Evolutionary conservation across 1,284 basidiomycete species (phyloP), one percentile per base, ranked within the genome.

Genomic region (Blastosporella zonata): DNA sequence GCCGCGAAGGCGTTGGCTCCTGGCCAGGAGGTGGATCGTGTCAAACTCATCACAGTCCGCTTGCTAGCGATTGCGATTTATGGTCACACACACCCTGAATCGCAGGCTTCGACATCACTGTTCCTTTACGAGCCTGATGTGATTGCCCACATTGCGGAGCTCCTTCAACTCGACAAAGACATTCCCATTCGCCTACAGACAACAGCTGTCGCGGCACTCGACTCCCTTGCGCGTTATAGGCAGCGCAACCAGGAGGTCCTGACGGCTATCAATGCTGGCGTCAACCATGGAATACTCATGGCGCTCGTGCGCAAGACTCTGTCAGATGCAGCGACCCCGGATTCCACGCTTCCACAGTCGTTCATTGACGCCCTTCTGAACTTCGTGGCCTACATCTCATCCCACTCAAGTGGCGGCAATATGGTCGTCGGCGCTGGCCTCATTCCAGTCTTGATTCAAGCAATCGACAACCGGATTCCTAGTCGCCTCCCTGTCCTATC

Each of bases 361-460:
- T 89, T 94, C 54, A 80, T 94, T 31, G 95, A 97, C 46, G 84
- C 91, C 0, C 70, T 97, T 17, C 72, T 98, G 54, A 84, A 86
- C 20, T 90, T 99, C 60, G 78, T 99, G 34, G 92, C 89, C 1
- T 93, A 85, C 69, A 81, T 99, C 55, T 85, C 92, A 10, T 87
- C 88, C 15, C 87, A 93, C 59, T 78, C 88, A 2, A 79, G 84
- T 1, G 92, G 93, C 25, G 92, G 90, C 27, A 92, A 89, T 61
- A 91, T 97, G 87, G 84, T 98, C 36, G 90, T 98, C 49, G 90
- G 93, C n/a, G 95, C 97, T n/a, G 97, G 97, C 2, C 72, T 98
- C 38, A 80, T 99, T 23, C 92, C 93, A 1, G 73, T 96, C 6
- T 76, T 99, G 12, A 85, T 97, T 45, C 90, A 96, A 60, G 74